Base-by-base conservation (phyloP, 2,329 filamentous ascomycete species). In the Exophiala bonariae region DNA sequence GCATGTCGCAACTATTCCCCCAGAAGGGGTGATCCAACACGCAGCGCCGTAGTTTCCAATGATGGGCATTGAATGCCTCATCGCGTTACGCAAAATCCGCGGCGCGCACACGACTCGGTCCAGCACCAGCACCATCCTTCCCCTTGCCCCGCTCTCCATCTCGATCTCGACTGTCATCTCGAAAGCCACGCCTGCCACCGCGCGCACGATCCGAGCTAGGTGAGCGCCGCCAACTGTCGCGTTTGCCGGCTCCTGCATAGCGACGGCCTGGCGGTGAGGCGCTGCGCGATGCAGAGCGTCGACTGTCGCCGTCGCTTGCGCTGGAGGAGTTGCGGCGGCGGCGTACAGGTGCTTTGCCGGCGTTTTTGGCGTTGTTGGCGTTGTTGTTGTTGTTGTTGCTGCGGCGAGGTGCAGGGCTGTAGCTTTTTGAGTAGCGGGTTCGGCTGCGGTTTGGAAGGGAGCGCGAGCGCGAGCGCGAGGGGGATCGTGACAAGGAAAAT, bases 11-110 rank as follows among this genome's bases (percentile, higher is more conserved):
- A n/a, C n/a, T n/a, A n/a, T n/a, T n/a, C n/a, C n/a, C n/a, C n/a
- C n/a, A n/a, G n/a, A n/a, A n/a, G n/a, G n/a, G n/a, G n/a, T n/a
- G n/a, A n/a, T n/a, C n/a, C n/a, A n/a, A n/a, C n/a, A n/a, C n/a
- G n/a, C n/a, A n/a, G n/a, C n/a, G n/a, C n/a, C n/a, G n/a, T n/a
- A n/a, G n/a, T n/a, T n/a, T n/a, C n/a, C n/a, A n/a, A n/a, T n/a
- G n/a, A n/a, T n/a, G n/a, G n/a, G n/a, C n/a, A n/a, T n/a, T n/a
- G n/a, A n/a, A n/a, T n/a, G n/a, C n/a, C n/a, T n/a, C n/a, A n/a
- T n/a, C n/a, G n/a, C n/a, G 3, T 46, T 37, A 50, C n/a, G 41
- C 45, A 30, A 55, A 55, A 35, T 55, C 52, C 9, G 48, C 52
- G 8, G 52, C 52, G 17, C 46, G 43, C 16, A 49, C 40, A 22